These are phyloP conservation scores for Phytophthora meadii DNA, from an alignment of 352 stramenopile species.

Conservation along the genomic window DNA sequence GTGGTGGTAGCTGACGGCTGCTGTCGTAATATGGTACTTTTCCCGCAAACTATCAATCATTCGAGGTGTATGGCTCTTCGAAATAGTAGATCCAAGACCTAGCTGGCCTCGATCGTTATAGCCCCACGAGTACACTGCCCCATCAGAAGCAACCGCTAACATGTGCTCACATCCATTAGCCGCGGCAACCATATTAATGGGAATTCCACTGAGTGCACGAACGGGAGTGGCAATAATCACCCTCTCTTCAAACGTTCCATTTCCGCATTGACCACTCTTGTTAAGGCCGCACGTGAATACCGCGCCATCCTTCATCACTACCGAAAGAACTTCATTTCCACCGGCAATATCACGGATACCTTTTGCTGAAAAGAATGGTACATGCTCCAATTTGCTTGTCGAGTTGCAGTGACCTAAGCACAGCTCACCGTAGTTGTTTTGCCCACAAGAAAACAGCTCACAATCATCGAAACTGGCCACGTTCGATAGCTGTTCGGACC, in stretches of 20 bases:
- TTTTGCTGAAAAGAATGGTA: constrained; percentile 86
- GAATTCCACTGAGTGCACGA: constrained; percentile 65
- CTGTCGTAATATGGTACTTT: constrained; percentile 79
- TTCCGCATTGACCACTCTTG: constrained; percentile 90
- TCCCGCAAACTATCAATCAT: constrained; percentile 86
- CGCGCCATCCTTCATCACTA: constrained; percentile 84
- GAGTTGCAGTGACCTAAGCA: constrained; percentile 89
- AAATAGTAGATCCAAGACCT: constrained; percentile 84
- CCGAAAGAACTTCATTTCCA: constrained; percentile 87
- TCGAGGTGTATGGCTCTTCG: constrained; percentile 85
- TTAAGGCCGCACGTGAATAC: constrained; percentile 88
- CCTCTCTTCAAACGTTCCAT: constrained; percentile 88
- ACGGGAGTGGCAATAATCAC: constrained; percentile 81
- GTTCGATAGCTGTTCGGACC: constrained; percentile 14
- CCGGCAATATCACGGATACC: constrained; percentile 72
- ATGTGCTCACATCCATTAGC: constrained; percentile 90
- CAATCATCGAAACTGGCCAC: constrained; percentile 76
- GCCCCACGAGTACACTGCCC: constrained; percentile 85
- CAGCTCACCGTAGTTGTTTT: constrained; percentile 92
- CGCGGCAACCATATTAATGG: constrained; percentile 76
- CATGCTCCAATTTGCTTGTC: constrained; percentile 86
- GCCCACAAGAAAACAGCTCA: constrained; percentile 87
- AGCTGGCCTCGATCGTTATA: constrained; percentile 90
- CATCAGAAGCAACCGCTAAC: constrained; percentile 80
- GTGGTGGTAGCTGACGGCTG: constrained; percentile 88